Conservation (phyloP, 495 filamentous ascomycete genomes). For the Cenococcum geophilum region DNA sequence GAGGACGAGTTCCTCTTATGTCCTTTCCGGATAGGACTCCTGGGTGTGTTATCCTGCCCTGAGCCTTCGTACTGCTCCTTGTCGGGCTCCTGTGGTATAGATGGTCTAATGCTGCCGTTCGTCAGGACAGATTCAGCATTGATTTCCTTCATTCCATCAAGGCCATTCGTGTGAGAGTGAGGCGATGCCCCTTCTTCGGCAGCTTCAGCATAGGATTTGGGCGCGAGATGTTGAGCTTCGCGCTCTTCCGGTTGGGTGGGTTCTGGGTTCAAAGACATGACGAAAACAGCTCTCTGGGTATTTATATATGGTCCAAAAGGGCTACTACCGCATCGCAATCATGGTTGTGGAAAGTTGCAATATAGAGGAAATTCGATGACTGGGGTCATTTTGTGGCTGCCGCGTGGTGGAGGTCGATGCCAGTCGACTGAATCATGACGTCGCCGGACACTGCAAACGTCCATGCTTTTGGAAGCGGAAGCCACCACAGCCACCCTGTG, state of each 20-base stretch:
- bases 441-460: neutral
- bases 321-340: too few species aligned
- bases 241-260: constrained; percentile 26
- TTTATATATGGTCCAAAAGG: neutral
- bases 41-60: constrained; percentile 25
- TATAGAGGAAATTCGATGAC: too few species aligned
- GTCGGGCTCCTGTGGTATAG: constrained; percentile 1
- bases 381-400: too few species aligned
- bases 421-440: neutral
- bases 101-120: neutral
- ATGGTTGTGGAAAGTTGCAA: too few species aligned
- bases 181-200: constrained; percentile 23
- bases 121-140: neutral
- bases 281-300: neutral
- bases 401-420: neutral
- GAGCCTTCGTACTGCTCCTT: constrained; percentile 23
- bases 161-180: constrained; percentile 3
- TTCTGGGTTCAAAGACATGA: constrained; percentile 25
- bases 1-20: constrained; percentile 20
- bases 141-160: constrained; percentile 5
- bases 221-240: constrained; percentile 29
- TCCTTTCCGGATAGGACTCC: constrained; percentile 17
- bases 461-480: neutral
- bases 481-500: too few species aligned
- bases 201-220: constrained; percentile 36